Evolutionary conservation across 441 rosid genomes (phyloP).

Genomic region (Populus hybrid): DNA sequence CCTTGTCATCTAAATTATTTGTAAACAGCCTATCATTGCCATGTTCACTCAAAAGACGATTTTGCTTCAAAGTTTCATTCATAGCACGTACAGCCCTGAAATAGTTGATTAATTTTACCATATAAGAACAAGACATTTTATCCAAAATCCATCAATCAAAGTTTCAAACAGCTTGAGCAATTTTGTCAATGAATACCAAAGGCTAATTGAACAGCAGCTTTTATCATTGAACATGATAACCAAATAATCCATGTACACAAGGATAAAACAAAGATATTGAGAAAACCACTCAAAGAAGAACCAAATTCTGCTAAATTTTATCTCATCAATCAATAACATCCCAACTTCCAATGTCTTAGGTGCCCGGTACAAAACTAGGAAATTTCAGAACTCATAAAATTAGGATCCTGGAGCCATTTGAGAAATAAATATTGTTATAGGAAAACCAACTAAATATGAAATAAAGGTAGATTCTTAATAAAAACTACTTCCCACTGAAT

Average conservation of each 20-base stretch:
- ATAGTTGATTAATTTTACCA: conserved; percentile 12
- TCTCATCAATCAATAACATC: neutral
- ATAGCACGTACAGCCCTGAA: conserved; percentile 98
- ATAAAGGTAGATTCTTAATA: too few species aligned
- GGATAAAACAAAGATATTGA: neutral
- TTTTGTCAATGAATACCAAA: neutral
- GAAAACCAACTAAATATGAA: neutral
- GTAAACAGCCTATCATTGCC: conserved; percentile 51
- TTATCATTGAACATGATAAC: neutral
- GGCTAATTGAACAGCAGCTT: conserved; percentile 4
- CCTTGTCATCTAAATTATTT: conserved; percentile 48
- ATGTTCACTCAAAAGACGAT: conserved; percentile 64
- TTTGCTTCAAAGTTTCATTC: conserved; percentile 97
- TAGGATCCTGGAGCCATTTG: neutral
- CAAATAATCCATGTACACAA: neutral
- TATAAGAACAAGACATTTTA: neutral
- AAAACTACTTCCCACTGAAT: neutral
- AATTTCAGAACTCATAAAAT: neutral
- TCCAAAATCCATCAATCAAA: neutral
- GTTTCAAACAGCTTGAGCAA: neutral
- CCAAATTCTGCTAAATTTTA: conserved; percentile 6
- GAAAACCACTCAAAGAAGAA: neutral
- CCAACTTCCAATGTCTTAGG: neutral
- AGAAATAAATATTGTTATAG: neutral
- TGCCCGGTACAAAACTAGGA: neutral